A percentile compares a stretch with the other conserved stretches of the same genome.
These are phyloP conservation scores for Periconia digitata DNA, from an alignment of 2,329 filamentous ascomycete species.

Conservation along the genomic window DNA sequence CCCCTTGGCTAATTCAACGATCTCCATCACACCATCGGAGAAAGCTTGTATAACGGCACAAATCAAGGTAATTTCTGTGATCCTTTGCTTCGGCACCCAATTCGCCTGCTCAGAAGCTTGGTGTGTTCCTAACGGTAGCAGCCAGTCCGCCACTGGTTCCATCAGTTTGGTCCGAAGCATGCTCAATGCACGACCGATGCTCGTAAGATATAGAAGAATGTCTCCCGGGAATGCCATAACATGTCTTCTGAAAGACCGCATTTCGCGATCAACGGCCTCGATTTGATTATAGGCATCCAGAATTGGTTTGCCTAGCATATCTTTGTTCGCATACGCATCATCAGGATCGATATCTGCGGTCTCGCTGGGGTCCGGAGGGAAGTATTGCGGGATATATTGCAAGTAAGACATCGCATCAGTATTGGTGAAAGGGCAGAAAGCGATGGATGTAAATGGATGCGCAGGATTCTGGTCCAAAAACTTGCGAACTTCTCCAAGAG, in stretches of 20 bases:
- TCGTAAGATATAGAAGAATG: conserved; percentile 16
- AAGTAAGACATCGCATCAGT: conserved; percentile 32
- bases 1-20: conserved; percentile 22
- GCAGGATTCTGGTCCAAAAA: conserved; percentile 29
- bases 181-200: conserved; percentile 15
- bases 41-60: conserved; percentile 25
- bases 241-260: conserved; percentile 17
- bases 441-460: conserved; percentile 26
- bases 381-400: conserved; percentile 33
- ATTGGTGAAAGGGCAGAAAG: conserved; percentile 32
- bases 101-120: background rate
- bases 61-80: conserved; percentile 24
- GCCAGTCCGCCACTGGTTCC: background rate
- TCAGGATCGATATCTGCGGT: conserved; percentile 20
- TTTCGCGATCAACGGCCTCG: conserved; percentile 13
- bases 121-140: background rate
- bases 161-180: conserved; percentile 18
- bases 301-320: conserved; percentile 16
- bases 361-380: conserved; percentile 36
- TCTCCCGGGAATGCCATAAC: conserved; percentile 16
- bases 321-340: conserved; percentile 7
- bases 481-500: conserved; percentile 34
- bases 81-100: conserved; percentile 7
- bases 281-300: conserved; percentile 21
- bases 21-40: conserved; percentile 24